Base-by-base conservation (phyloP, 2,329 filamentous ascomycete genomes). In the Cercospora berteroae region DNA sequence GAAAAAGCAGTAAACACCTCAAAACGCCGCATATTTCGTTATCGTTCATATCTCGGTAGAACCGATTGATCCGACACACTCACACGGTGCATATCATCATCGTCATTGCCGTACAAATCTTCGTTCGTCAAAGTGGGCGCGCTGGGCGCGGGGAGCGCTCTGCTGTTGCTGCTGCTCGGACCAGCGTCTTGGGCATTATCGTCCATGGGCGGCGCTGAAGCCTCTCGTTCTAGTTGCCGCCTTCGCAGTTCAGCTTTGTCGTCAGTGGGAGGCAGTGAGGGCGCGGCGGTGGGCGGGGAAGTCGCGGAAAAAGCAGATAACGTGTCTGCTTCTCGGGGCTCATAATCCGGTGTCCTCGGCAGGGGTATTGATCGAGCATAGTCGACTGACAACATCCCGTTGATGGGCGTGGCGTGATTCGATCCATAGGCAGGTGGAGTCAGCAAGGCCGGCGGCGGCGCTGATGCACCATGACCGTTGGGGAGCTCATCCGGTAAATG, bases 201-300 rank as follows among this genome's bases (percentile, higher is more conserved):
- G 2, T 67, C 67, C 12, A 42, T 59, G 3, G 76, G 75, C 2
- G 82, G 82, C 4, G 79, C 80, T 44, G 81, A 83, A 8, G 76
- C 75, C 55, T 81, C 79, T 68, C 79, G 71, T 69, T 81, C 74
- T 4, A 83, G 71, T 58, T 79, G 74, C 8, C 77, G 76, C 16
- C 80, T 74, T 60, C 94, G 90, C 6, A 93, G 81, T 76, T 96
- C 92, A 72, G 89, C 88, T 77, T 96, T 95, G 77, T 96, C 94
- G 64, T 95, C 91, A 13, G 79, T 82, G 3, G 80, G 60, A 29
- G 57, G 55, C 6, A 59, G 27, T 18, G 65, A 10, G 20, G 62
- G 70, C 16, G 60, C 23, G 10, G 50, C 2, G 5, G 65, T 58
- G 6, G 44, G 58, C 7, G 60, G 59, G 18, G 52, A 62, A 10